Base-by-base conservation (phyloP, 2,329 filamentous ascomycete genomes). In the Penicillium sp. region DNA sequence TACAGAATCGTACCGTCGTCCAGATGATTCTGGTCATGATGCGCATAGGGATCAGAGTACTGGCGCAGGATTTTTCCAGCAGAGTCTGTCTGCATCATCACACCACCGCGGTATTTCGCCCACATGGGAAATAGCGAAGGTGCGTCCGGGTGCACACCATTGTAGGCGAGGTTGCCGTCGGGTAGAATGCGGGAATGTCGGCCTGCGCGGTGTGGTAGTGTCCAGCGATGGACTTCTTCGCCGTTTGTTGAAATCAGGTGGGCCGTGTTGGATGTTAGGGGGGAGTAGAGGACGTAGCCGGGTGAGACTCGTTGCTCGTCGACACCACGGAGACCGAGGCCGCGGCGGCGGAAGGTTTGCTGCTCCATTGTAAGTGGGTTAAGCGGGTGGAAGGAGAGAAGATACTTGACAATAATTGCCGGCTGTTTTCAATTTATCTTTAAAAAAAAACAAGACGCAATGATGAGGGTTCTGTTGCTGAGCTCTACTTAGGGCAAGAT, bases 21-120 rank as follows among this genome's bases (percentile, higher is more conserved):
- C 11, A 76, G 71, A 47, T 80, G 77, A 50, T 80, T 72, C 54
- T 80, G 78, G 54, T 80, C 78, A 59, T 81, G 78, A 57, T 81
- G 78, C 0, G 72, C 78, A 13, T 75, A 65, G 0, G 75, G 73
- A 61, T 81, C 78, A 10, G 63, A 65, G 59, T 73, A 77, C 55
- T 79, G 73, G 27, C 71, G 70, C 0, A 80, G 54, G 3, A 78
- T 66, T 3, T 76, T 72, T 14, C 78, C 77, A 0, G 63, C 53
- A 0, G 72, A 65, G 50, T 75, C 70, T 13, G 80, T 62, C 63
- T 80, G 68, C 49, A 73, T 71, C 78, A 81, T 81, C 3, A 78
- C 65, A 0, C 78, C 78, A 9, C 78, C 78, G 11, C 77, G 66
- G 56, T 81, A 80, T 54, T 81, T 81, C 42, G 76, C 72, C 68